Evolutionary conservation across 2,329 filamentous ascomycete genomes (phyloP), one percentile per base, ranked within the genome.

Genomic region (Aspergillus aculeatus): DNA sequence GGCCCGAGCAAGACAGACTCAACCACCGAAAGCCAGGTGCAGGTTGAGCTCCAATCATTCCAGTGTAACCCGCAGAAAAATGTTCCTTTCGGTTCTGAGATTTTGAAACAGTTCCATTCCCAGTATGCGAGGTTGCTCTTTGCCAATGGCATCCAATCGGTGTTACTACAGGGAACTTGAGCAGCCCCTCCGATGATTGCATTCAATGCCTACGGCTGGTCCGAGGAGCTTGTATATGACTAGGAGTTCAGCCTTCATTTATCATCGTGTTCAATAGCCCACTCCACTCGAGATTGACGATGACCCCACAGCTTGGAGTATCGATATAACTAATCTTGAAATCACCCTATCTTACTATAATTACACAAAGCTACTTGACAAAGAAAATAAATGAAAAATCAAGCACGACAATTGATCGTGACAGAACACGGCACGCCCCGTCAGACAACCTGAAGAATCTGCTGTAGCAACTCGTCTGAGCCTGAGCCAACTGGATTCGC

Each of bases 401-500:
- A 3, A 29, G 26, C 2, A 12, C 5, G 12, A 16, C 10, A 3
- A 12, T 12, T 35, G 2, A 5, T 29, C 26, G 3, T 11, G 32
- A 35, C 12, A 35, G 10, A 35, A 35, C 32, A 5, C 11, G 5
- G 12, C 11, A 12, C 5, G 12, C 32, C 32, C 11, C 3, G 11
- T 16, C 14, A 35, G 21, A 56, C 49, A n/a, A 24, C 49, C 24
- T 29, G 44, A 47, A 59, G 19, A 58, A 66, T 14, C 24, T 64
- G 62, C 11, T 59, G 47, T 19, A 66, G 58, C 14, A 62, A 31
- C 29, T 60, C 47, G 21, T 63, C 58, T 16, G 60, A 63, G 32
- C 64, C 60, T n/a, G 52, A 53, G 1, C 50, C 41, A 54, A 60
- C 31, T n/a, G 73, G 73, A 2, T 69, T 60, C 0, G 72, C 71